Evolutionary conservation across 2,329 filamentous ascomycete genomes (phyloP).

Genomic region (Xylaria sp.): DNA sequence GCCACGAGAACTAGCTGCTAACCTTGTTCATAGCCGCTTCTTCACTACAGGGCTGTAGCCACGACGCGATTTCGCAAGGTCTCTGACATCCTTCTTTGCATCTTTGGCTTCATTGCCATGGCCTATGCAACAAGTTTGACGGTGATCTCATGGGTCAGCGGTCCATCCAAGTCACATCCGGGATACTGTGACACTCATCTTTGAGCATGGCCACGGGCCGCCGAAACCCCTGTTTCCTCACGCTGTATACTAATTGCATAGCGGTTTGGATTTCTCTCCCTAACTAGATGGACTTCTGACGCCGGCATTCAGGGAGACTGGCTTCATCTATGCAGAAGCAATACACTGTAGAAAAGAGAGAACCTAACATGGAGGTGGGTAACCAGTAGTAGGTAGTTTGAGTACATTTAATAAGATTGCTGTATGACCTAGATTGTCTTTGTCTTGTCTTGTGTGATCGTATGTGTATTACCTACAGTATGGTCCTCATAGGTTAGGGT

Average conservation of each 20-base stretch:
- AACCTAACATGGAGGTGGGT: not conserved
- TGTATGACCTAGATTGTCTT: not conserved
- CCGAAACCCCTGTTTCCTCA: slow-evolving; percentile 4
- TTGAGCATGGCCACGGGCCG: slow-evolving; percentile 7
- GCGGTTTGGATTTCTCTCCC: slow-evolving; percentile 18
- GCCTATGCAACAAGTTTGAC: slow-evolving; percentile 89
- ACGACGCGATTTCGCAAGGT: slow-evolving; percentile 68
- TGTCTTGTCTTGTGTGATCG: not conserved
- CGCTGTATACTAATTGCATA: slow-evolving; percentile 38
- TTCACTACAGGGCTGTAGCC: slow-evolving; percentile 85
- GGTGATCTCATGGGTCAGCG: slow-evolving; percentile 80
- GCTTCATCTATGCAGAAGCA: slow-evolving; percentile 3
- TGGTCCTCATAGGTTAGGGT: no score
- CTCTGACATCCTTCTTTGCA: slow-evolving; percentile 75
- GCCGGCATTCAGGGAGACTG: not conserved
- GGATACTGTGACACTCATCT: slow-evolving; percentile 59
- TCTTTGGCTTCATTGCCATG: slow-evolving; percentile 88
- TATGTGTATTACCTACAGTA: no score
- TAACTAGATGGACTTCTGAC: slow-evolving; percentile 11
- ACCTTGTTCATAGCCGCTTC: slow-evolving; percentile 68
- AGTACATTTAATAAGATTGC: not conserved
- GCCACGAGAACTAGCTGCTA: not conserved
- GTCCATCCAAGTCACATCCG: slow-evolving; percentile 52
- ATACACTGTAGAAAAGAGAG: slow-evolving; percentile 13
- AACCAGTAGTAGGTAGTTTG: slow-evolving; percentile 13